Conservation (phyloP, 2,329 filamentous ascomycete species). For the Arthrobotrys pseudoclavata region DNA sequence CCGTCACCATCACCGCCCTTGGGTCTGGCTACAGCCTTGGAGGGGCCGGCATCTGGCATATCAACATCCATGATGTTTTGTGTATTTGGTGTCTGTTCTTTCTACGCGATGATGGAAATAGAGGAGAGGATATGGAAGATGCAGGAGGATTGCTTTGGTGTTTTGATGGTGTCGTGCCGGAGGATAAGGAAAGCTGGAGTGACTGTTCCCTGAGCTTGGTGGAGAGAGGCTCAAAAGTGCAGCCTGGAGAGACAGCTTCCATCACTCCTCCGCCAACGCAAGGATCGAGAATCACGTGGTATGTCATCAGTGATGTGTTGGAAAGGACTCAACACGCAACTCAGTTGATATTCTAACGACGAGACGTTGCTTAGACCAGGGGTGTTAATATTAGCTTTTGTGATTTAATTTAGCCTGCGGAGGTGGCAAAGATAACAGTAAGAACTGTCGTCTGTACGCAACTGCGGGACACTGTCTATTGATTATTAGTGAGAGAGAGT, state of each 20-base stretch:
- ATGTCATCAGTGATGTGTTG: conserved; percentile 6
- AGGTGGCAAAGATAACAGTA: conserved; percentile 20
- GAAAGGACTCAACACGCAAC: not conserved
- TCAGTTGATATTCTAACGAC: not conserved
- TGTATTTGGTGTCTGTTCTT: conserved; percentile 7
- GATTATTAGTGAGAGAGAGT: too few relatives aligned
- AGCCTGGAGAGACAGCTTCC: conserved; percentile 37
- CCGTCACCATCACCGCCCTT: conserved; percentile 74
- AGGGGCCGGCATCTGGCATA: conserved; percentile 86
- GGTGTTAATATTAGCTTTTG: too few relatives aligned
- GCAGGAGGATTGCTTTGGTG: not conserved
- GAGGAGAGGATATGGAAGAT: conserved; percentile 20
- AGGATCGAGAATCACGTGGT: conserved; percentile 37
- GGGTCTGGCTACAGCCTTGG: conserved; percentile 71
- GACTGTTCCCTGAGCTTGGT: conserved; percentile 36
- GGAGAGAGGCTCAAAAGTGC: conserved; percentile 57
- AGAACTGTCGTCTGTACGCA: too few relatives aligned
- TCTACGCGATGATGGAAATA: conserved; percentile 13
- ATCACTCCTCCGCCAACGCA: conserved; percentile 28
- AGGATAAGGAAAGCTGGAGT: conserved; percentile 33
- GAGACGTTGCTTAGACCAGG: too few relatives aligned
- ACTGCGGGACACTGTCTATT: too few relatives aligned
- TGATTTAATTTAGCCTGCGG: conserved; percentile 15
- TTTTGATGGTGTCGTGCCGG: conserved; percentile 19
- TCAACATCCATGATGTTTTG: conserved; percentile 77